Base-by-base conservation (phyloP, 768 basidiomycete genomes). In the Psilocybe cyanescens region DNA sequence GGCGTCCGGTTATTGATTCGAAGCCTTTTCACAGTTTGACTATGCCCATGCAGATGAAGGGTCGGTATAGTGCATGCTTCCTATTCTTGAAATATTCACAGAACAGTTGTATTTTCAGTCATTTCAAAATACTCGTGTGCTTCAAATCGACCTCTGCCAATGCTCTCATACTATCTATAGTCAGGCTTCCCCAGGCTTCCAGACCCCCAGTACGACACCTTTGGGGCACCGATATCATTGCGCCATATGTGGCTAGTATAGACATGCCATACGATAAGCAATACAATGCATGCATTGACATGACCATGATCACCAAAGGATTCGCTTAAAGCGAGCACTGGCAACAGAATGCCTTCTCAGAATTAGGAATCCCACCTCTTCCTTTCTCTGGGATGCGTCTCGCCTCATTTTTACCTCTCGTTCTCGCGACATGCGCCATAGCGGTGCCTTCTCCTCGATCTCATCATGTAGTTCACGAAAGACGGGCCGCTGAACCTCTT, bases 381-480 rank as follows among this genome's bases (percentile, higher is more conserved):
- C 29, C 54, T 45, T 28, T 54, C 24, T 31, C 29, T 48, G 35
- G n/a, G 8, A 63, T 63, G 62, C 59, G 57, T 31, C 31, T 59
- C 19, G 35, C 57, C 47, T 44, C 19, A 28, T 47, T 66, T 12
- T 5, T 62, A 3, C 33, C 53, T 28, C 35, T 61, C 31, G n/a
- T 61, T 48, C 31, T 66, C 17, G 54, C 54, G 37, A 41, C 57
- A 3, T 57, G 54, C 39, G 62, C 51, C 14, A 29, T 50, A 35
- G 61, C 57, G 14, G 63, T 58, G 17, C 68, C 68, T 39, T 60
- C 61, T 35, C 63, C 55, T 33, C 63, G 59, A 11, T 60, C 65
- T 12, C 37, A 55, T n/a, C 71, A 72, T 70, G 70, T 74, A 7
- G 57, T 74, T 3, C 73, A 74, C 41, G 74, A 75, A 53, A 65